phyloP scores from a whole-genome alignment of 345 rosid species.

The Hibiscus tridactylites region DNA sequence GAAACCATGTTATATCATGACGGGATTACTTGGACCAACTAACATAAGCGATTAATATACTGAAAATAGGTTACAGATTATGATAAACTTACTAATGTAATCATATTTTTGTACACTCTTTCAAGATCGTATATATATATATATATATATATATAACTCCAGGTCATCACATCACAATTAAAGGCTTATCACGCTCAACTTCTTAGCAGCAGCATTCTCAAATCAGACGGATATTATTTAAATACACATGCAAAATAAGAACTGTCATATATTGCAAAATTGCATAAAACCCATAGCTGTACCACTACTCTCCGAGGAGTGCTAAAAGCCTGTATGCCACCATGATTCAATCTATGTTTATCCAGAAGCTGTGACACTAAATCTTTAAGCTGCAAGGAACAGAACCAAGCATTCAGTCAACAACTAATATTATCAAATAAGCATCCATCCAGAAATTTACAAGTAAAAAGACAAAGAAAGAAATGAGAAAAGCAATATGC shows the following conservation, averaged over 20 bases:
- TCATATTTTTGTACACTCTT: neutral
- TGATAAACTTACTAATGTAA: neutral
- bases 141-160: neutral
- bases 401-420: neutral
- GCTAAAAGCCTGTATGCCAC: conserved; percentile 62
- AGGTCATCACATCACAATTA: neutral
- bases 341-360: conserved; percentile 60
- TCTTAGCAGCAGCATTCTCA: neutral
- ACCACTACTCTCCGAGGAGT: conserved; percentile 99
- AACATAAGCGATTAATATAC: neutral
- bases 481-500: neutral
- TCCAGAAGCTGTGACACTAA: conserved; percentile 50
- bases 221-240: neutral
- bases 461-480: neutral
- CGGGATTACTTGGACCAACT: neutral
- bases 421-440: neutral
- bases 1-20: neutral
- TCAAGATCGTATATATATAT: neutral
- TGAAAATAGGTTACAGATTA: neutral
- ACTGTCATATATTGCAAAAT: conserved; percentile 6
- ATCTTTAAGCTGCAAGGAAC: conserved; percentile 43
- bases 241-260: conserved; percentile 8
- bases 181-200: neutral
- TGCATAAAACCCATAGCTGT: conserved; percentile 16
- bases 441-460: neutral